Percentiles rank a stretch among this genome's conserved stretches.
phyloP scores from a whole-genome alignment of 164 flowering plant genomes.

The Stephania cephalantha region DNA sequence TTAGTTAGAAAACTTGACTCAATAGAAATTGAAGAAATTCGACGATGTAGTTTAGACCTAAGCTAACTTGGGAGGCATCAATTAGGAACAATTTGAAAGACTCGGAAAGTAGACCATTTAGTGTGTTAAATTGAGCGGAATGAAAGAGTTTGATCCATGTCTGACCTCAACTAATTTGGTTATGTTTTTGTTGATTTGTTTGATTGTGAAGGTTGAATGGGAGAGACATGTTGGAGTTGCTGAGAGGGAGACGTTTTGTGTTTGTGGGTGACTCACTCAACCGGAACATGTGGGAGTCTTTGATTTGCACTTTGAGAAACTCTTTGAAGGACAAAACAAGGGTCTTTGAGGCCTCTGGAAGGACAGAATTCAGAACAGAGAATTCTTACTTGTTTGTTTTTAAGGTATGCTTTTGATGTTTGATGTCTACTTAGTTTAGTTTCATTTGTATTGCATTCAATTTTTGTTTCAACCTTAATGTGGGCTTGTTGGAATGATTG shows the following conservation, averaged over 20 bases:
- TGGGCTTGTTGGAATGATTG: background rate
- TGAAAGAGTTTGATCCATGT: no score
- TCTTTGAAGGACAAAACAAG: conserved; percentile 58
- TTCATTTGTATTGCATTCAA: background rate
- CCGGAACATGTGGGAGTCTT: conserved; percentile 98
- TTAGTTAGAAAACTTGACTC: no score
- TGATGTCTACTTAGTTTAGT: background rate
- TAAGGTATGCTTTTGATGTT: conserved; percentile 35
- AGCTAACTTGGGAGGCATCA: no score
- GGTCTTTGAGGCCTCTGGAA: conserved; percentile 78
- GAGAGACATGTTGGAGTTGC: conserved; percentile 52
- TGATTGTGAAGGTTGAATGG: conserved; percentile 45
- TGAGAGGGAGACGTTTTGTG: conserved; percentile 78
- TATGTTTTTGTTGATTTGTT: background rate
- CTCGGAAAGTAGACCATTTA: no score
- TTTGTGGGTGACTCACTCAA: conserved; percentile 96
- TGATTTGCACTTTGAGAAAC: conserved; percentile 67
- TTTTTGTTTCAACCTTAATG: background rate
- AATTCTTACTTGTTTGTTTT: conserved; percentile 71
- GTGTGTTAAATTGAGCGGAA: no score
- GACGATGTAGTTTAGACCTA: no score
- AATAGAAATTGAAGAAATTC: no score
- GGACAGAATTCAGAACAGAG: conserved; percentile 62
- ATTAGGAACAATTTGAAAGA: no score
- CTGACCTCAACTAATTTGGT: no score